Conservation (phyloP, 805 yeast species). For the Zygosaccharomyces siamensis region DNA sequence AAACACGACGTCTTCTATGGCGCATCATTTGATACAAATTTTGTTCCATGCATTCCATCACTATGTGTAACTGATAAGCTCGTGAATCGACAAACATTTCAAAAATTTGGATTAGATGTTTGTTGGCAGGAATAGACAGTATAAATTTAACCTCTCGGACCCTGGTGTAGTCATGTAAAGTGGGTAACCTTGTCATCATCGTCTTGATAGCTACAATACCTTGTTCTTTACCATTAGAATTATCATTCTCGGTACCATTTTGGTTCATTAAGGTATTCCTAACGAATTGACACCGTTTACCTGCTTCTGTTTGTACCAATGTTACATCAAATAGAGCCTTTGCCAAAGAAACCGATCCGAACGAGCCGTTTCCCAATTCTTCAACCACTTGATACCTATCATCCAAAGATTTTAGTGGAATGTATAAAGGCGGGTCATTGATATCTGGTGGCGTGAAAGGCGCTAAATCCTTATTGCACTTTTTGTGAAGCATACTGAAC, state of each 20-base stretch:
- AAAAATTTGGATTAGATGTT: slow-evolving; percentile 63
- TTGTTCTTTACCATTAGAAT: slow-evolving; percentile 32
- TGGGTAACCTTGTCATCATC: slow-evolving; percentile 52
- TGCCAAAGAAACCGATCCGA: slow-evolving; percentile 67
- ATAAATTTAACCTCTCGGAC: slow-evolving; percentile 69
- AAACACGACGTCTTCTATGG: slow-evolving; percentile 47
- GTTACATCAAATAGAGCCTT: slow-evolving; percentile 37
- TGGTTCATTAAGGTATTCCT: slow-evolving; percentile 48
- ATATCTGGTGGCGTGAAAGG: slow-evolving; percentile 36
- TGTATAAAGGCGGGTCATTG: slow-evolving; percentile 37
- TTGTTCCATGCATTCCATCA: slow-evolving; percentile 85
- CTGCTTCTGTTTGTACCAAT: slow-evolving; percentile 2
- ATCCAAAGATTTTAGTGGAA: slow-evolving; percentile 42
- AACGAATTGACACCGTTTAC: slow-evolving; percentile 5
- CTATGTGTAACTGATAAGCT: slow-evolving; percentile 62
- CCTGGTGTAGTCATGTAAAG: slow-evolving; percentile 51
- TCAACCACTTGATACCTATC: slow-evolving; percentile 47
- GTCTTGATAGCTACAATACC: slow-evolving; percentile 75
- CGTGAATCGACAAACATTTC: slow-evolving; percentile 72
- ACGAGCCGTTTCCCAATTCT: slow-evolving; percentile 67
- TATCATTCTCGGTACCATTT: slow-evolving; percentile 24
- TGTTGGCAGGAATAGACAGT: slow-evolving; percentile 63
- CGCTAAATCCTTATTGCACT: slow-evolving; percentile 11
- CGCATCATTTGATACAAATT: slow-evolving; percentile 74
- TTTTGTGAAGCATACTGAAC: slow-evolving; percentile 12